Base-by-base conservation (phyloP, 805 yeast genomes). In the Candida sakaeoensis region DNA sequence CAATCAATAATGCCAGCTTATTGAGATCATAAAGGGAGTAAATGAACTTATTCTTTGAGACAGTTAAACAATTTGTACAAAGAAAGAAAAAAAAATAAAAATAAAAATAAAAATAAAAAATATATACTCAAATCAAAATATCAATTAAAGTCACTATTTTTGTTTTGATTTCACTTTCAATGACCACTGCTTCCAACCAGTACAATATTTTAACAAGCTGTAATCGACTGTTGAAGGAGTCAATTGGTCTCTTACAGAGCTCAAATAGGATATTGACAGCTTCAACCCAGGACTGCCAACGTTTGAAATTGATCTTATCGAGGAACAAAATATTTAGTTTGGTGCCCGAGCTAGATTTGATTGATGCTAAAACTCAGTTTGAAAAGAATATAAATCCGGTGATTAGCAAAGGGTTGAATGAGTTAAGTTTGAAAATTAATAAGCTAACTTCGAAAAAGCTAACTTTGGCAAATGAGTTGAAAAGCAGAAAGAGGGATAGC, bases 241-340 rank as follows among this genome's bases (percentile, higher is more conserved):
- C 73, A 1, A 63, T 58, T 0, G 52, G 52, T 3, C 52, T 69
- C 3, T 53, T 72, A 1, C 53, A 52, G 13, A 54, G 57, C 32
- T 58, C 74, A 5, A 46, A 67, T 39, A 41, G 49, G 12, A 47
- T 59, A 5, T 51, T 74, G 5, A 69, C 58, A 39, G 48, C 58
- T 3, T 54, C 66, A 3, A 62, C 70, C 3, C 54, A 57, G 8
- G 77, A 75, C 44, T 61, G 68, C 13, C 51, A 64, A 1, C 47
- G 75, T 6, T 52, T 73, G 26, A 60, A 57, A 27, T 54, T 52
- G 16, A 66, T 75, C 5, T 57, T 77, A n/a, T 49, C 58, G 14
- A 72, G 77, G 5, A 58, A 61, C 30, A 62, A 70, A 25, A 74
- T 75, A 16, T 77, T 74, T 55, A 77, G 76, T 4, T 53, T 75